phyloP scores from a whole-genome alignment of 768 basidiomycete species.

The Amanita muscaria region DNA sequence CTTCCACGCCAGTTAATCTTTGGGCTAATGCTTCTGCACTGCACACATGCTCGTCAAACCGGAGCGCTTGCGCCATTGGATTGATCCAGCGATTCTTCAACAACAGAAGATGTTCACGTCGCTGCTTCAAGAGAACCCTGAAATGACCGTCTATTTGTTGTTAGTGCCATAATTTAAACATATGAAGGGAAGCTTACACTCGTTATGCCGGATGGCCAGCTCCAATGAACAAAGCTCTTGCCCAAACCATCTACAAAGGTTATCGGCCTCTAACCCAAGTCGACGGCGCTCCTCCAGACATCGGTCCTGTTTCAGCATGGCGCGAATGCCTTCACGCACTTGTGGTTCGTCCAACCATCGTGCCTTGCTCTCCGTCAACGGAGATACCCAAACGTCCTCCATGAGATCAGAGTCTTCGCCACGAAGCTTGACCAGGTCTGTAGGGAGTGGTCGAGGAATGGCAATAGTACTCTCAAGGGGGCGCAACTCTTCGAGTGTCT shows the following conservation, averaged over 20 bases:
- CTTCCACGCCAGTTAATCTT: background rate
- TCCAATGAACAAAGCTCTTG: conserved; percentile 20
- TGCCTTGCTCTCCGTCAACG: conserved; percentile 10
- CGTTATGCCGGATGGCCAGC: conserved; percentile 12
- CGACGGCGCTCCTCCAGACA: conserved; percentile 23
- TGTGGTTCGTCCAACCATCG: conserved; percentile 25
- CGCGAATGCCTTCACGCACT: conserved; percentile 23
- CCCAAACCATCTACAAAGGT: conserved; percentile 27
- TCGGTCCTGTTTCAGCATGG: conserved; percentile 19
- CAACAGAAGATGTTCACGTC: conserved; percentile 10
- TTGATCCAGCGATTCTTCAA: conserved; percentile 15
- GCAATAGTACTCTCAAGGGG: conserved; percentile 16
- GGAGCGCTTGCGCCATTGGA: too few species aligned
- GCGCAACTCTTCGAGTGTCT: conserved; percentile 11
- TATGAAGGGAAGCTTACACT: conserved; percentile 12
- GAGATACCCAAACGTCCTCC: conserved; percentile 29
- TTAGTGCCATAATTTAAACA: background rate
- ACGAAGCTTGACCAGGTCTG: conserved; percentile 17
- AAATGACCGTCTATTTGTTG: background rate
- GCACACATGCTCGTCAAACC: conserved; percentile 13
- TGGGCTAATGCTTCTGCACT: background rate
- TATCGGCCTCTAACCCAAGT: conserved; percentile 21
- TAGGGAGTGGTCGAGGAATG: conserved; percentile 22
- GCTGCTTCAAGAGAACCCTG: conserved; percentile 10
- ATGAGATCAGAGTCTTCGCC: conserved; percentile 17